phyloP scores from a whole-genome alignment of 192 early-diverging fungal species.

The Rhizophagus clarus region DNA sequence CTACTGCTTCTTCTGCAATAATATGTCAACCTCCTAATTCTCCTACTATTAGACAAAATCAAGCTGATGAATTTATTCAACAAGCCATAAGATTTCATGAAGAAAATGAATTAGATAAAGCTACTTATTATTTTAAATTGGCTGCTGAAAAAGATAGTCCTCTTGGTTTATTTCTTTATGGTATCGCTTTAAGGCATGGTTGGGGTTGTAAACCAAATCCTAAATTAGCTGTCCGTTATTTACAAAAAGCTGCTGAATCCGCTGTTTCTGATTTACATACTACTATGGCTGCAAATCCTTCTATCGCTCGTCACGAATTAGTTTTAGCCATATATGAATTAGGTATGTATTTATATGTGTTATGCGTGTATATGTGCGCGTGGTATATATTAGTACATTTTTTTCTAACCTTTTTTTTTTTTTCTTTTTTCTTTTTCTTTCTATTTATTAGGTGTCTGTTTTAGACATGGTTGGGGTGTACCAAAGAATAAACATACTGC shows the following conservation, averaged over 20 bases:
- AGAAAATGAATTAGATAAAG: conserved; percentile 71
- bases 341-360: conserved; percentile 41
- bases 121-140: conserved; percentile 69
- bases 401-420: background rate
- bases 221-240: conserved; percentile 67
- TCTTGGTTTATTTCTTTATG: conserved; percentile 79
- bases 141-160: conserved; percentile 69
- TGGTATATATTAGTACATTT: too few species aligned
- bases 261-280: conserved; percentile 67
- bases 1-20: background rate
- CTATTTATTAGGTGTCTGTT: conserved; percentile 50
- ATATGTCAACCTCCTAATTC: background rate
- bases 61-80: conserved; percentile 65
- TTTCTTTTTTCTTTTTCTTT: background rate
- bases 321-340: conserved; percentile 83
- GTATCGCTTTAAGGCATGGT: conserved; percentile 76
- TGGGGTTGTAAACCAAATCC: conserved; percentile 75
- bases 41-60: conserved; percentile 16
- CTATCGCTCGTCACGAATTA: conserved; percentile 60
- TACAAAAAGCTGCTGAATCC: conserved; percentile 73
- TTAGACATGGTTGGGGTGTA: conserved; percentile 83
- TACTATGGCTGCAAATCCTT: conserved; percentile 27
- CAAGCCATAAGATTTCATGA: conserved; percentile 73
- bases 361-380: too few species aligned
- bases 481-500: conserved; percentile 72